These are phyloP conservation scores for Dipteronia sinensis DNA, from an alignment of 345 rosid genomes.

Conservation along the genomic window DNA sequence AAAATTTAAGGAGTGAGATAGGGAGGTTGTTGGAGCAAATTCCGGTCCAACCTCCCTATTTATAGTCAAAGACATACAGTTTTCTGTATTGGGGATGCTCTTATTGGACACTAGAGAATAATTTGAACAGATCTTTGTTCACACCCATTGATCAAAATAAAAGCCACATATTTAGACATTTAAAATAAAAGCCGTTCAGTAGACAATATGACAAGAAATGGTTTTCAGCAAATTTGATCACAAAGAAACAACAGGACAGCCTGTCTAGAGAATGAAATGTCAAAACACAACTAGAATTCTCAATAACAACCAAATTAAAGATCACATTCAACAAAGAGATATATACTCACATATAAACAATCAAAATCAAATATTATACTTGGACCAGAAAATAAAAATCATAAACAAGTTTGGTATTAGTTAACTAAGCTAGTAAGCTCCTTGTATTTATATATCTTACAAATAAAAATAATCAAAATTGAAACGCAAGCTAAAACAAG, in stretches of 20 bases:
- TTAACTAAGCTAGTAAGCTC: neutral
- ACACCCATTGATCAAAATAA: neutral
- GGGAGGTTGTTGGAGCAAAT: no score
- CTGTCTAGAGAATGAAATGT: neutral
- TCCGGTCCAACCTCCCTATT: no score
- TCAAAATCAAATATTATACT: neutral
- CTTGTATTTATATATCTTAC: neutral
- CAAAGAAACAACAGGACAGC: neutral
- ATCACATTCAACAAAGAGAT: neutral
- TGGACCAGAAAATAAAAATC: conserved; percentile 7
- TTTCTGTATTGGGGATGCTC: no score
- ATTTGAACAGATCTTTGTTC: neutral
- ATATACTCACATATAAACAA: neutral
- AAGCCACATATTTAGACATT: neutral
- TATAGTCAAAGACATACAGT: no score
- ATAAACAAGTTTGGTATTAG: neutral
- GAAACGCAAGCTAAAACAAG: neutral
- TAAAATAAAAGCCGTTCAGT: neutral
- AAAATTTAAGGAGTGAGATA: no score
- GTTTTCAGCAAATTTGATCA: conserved; percentile 4
- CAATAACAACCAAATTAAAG: neutral
- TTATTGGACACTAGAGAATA: no score
- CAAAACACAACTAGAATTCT: neutral
- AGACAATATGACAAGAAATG: neutral
- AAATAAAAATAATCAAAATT: neutral